These are phyloP conservation scores for Vitellaria paradoxa DNA, from an alignment of 179 eudicot species.

Conservation along the genomic window DNA sequence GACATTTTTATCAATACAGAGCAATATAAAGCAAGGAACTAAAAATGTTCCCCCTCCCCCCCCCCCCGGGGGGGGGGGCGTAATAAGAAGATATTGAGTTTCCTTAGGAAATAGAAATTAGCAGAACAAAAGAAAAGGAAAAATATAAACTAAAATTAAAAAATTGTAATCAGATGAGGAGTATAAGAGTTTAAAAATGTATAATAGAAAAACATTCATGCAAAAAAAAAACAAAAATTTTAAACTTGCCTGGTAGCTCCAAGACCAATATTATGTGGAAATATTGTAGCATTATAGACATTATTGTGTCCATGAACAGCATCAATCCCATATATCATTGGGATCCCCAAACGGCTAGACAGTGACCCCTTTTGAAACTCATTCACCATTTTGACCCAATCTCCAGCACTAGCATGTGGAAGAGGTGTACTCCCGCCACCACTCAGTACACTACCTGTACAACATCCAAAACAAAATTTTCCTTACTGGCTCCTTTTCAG, in stretches of 20 bases:
- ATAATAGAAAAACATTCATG: not conserved
- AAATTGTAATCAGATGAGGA: not conserved
- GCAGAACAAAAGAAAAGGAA: not conserved
- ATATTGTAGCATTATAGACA: slow-evolving; percentile 83
- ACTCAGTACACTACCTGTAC: slow-evolving; percentile 79
- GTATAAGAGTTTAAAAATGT: not conserved
- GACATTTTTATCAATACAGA: not conserved
- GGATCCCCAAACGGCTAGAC: slow-evolving; percentile 81
- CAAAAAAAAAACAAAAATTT: not conserved
- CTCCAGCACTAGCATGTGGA: slow-evolving; percentile 48
- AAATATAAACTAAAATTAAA: not conserved
- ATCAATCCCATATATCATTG: slow-evolving; percentile 92
- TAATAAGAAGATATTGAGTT: no score
- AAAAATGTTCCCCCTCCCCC: no score
- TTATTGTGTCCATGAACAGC: slow-evolving; percentile 92
- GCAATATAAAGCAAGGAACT: no score
- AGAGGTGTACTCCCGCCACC: slow-evolving; percentile 87
- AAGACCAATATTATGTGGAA: slow-evolving; percentile 89
- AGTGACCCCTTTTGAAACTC: slow-evolving; percentile 67
- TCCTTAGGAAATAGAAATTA: not conserved
- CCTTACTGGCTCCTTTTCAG: not conserved
- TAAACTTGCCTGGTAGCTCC: slow-evolving; percentile 75
- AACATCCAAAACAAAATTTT: slow-evolving; percentile 3
- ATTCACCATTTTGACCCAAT: slow-evolving; percentile 88
- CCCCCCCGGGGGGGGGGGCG: no score